Base-by-base conservation (phyloP, 306 rosid species). In the Hippophae tibetana region DNA sequence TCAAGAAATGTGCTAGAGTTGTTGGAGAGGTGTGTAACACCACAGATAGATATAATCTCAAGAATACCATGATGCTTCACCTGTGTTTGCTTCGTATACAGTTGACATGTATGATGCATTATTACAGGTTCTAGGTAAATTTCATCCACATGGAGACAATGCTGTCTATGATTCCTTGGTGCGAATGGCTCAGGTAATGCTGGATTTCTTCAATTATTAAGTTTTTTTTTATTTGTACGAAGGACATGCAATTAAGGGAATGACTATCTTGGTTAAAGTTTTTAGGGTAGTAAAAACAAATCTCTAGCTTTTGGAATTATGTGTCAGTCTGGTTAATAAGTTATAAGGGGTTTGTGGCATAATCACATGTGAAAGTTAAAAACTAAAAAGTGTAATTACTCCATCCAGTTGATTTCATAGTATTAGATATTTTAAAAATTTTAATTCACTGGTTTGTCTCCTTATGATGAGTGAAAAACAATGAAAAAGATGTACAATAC, bases 1-100 rank as follows among this genome's bases (percentile, higher is more conserved):
- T 85, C 81, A 86, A 78, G 93, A 92, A 92, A 82, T 85, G 99
- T 66, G 99, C 99, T 14, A 85, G 99, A 82, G 99, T 92, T 63
- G 99, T 92, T 75, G 99, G 99, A 82, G 99, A 92, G 99, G 97
- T 84, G 38, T 31, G 38, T 70, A 65, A 31, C 38, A 31, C 3
- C 38, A 31, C 38, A 31, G 5, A 31, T 4, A 31, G 38, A 31
- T 31, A 31, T 31, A 10, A 31, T 4, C 25, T 6, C 31, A 47
- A 47, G 48, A 41, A 18, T 48, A 12, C 25, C 14, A 7, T 43
- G 14, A 43, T 43, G 58, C 27, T 66, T 57, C 42, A 7, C 51
- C 46, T 63, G 47, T 53, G 62, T 23, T 12, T 64, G 40, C n/a
- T 5, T 57, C 8, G 43, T 54, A 44, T 54, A 41, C 45, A 42